phyloP scores from a whole-genome alignment of 805 yeast species.

The Candida silvicultrix region DNA sequence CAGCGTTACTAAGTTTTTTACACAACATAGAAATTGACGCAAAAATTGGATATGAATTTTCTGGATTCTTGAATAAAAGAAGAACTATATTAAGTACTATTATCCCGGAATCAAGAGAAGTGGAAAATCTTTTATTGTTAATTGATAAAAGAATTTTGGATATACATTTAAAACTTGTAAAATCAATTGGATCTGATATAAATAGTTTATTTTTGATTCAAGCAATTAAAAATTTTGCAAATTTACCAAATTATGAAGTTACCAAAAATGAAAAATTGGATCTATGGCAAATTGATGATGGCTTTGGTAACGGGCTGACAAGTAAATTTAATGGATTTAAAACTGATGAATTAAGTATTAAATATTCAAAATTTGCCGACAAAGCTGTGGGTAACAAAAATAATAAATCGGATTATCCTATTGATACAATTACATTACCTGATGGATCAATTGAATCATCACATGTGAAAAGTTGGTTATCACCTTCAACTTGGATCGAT shows the following conservation, averaged over 20 bases:
- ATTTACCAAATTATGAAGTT: constrained; percentile 22
- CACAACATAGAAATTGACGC: constrained; percentile 32
- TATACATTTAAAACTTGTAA: constrained; percentile 32
- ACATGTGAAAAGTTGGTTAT: constrained; percentile 24
- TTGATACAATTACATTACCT: constrained; percentile 13
- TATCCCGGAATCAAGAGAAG: constrained; percentile 16
- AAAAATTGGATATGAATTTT: constrained; percentile 42
- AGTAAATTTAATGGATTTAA: constrained; percentile 34
- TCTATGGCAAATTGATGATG: constrained; percentile 27
- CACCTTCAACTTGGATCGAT: constrained; percentile 28
- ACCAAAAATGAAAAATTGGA: constrained; percentile 11
- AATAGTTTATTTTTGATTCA: constrained; percentile 27
- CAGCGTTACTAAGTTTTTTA: constrained; percentile 49
- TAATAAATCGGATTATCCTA: constrained; percentile 8
- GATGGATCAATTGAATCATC: constrained; percentile 26
- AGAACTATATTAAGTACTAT: constrained; percentile 14
- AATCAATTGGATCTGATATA: constrained; percentile 13
- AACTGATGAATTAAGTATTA: constrained; percentile 31
- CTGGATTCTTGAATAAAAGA: constrained; percentile 22
- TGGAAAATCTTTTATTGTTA: constrained; percentile 26
- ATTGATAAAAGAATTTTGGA: constrained; percentile 40
- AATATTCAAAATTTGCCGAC: constrained; percentile 1
- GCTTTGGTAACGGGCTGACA: constrained; percentile 46
- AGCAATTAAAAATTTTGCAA: constrained; percentile 36
- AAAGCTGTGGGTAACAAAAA: background rate